phyloP scores from a whole-genome alignment of 805 yeast species.

The Saturnispora halmiae region DNA sequence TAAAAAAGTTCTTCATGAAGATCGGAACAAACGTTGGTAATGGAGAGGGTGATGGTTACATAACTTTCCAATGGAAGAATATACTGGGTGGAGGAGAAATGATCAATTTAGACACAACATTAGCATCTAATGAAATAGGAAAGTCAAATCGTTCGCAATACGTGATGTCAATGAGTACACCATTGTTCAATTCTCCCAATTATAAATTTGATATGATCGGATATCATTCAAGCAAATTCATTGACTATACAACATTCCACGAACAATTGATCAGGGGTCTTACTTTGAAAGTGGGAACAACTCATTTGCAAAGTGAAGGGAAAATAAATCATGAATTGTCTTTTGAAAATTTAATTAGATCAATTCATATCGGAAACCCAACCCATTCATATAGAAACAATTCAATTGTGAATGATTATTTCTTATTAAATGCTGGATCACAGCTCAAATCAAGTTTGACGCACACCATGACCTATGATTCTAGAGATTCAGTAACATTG shows the following conservation, averaged over 20 bases:
- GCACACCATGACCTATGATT: constrained; percentile 34
- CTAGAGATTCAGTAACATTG: constrained; percentile 35
- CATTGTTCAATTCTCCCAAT: constrained; percentile 35
- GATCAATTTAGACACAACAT: constrained; percentile 37
- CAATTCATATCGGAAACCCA: constrained; percentile 23
- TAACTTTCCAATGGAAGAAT: constrained; percentile 58
- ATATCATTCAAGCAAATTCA: constrained; percentile 35
- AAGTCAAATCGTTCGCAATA: constrained; percentile 40
- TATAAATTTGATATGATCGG: constrained; percentile 32
- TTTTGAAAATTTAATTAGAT: constrained; percentile 37
- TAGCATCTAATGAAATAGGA: constrained; percentile 37
- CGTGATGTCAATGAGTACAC: constrained; percentile 38
- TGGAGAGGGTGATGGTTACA: constrained; percentile 93
- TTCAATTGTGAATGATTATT: constrained; percentile 27
- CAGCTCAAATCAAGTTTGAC: constrained; percentile 37
- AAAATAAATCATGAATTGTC: constrained; percentile 40
- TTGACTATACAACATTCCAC: constrained; percentile 40
- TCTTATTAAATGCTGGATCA: constrained; percentile 35
- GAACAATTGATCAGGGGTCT: constrained; percentile 37
- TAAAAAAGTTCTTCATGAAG: constrained; percentile 66
- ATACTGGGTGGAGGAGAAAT: constrained; percentile 51
- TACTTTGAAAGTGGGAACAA: constrained; percentile 33
- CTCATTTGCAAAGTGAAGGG: constrained; percentile 23
- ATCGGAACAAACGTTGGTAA: constrained; percentile 96
- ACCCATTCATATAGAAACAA: constrained; percentile 22